phyloP scores from a whole-genome alignment of 1,284 basidiomycete genomes.

The Ustilago tritici region DNA sequence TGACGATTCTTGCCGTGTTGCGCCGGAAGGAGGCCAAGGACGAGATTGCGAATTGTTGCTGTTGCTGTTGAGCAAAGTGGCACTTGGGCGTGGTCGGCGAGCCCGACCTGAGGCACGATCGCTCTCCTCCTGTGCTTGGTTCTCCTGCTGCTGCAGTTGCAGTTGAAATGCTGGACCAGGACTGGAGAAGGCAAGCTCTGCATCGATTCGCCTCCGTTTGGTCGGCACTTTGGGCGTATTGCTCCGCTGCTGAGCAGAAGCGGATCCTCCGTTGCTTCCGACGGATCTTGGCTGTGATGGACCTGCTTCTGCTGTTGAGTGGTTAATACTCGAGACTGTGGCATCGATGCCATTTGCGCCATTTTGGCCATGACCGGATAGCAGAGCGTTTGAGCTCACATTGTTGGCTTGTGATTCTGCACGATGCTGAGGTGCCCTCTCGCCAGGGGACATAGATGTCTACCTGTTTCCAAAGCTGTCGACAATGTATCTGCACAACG shows the following conservation, averaged over 20 bases:
- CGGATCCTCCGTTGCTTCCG: conserved; percentile 13
- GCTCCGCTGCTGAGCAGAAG: conserved; percentile 12
- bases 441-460: conserved; percentile 42
- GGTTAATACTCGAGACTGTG: not conserved
- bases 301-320: conserved; percentile 18
- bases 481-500: not conserved
- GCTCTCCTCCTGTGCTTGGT: conserved; percentile 14
- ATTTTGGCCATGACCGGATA: conserved; percentile 5
- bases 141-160: conserved; percentile 14
- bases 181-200: conserved; percentile 62
- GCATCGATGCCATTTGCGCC: conserved; percentile 14
- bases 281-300: conserved; percentile 21
- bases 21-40: conserved; percentile 7
- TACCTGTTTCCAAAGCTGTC: conserved; percentile 7
- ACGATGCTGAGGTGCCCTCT: conserved; percentile 28
- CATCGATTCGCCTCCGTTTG: conserved; percentile 57
- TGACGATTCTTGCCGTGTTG: conserved; percentile 15
- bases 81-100: conserved; percentile 36
- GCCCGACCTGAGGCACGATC: conserved; percentile 21
- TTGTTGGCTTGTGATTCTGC: conserved; percentile 30
- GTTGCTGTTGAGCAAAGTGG: conserved; percentile 5
- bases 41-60: conserved; percentile 15
- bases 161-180: conserved; percentile 63
- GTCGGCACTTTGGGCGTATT: conserved; percentile 28
- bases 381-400: conserved; percentile 28